These are phyloP conservation scores for Saturnispora besseyi DNA, from an alignment of 805 yeast genomes.

Conservation along the genomic window DNA sequence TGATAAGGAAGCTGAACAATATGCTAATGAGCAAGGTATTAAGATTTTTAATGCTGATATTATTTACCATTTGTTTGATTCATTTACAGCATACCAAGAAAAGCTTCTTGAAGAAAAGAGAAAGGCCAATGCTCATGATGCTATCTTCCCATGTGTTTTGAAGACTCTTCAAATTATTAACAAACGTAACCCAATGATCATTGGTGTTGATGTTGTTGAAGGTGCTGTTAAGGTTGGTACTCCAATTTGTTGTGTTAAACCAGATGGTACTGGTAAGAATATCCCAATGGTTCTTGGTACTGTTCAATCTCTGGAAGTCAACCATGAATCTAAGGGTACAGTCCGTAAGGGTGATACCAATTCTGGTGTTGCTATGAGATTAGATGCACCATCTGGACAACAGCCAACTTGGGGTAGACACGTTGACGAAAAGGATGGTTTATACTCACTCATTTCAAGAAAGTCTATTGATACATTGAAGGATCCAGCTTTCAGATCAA, in stretches of 20 bases:
- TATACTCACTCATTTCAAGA: slow-evolving; percentile 86
- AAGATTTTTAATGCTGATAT: slow-evolving; percentile 92
- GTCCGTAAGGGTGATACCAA: slow-evolving; percentile 93
- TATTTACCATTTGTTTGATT: slow-evolving; percentile 93
- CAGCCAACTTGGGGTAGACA: slow-evolving; percentile 99
- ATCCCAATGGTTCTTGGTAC: slow-evolving; percentile 72
- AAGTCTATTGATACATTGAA: slow-evolving; percentile 93
- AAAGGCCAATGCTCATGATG: slow-evolving; percentile 77
- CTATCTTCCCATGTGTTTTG: slow-evolving; percentile 91
- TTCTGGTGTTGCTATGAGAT: slow-evolving; percentile 98
- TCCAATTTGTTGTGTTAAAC: slow-evolving; percentile 89
- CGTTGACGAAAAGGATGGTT: slow-evolving; percentile 82
- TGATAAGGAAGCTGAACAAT: slow-evolving; percentile 97
- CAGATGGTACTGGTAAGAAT: slow-evolving; percentile 68
- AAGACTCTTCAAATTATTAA: slow-evolving; percentile 93
- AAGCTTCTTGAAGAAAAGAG: slow-evolving; percentile 85
- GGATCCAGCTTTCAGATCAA: slow-evolving; percentile 95
- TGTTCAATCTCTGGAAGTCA: slow-evolving; percentile 89
- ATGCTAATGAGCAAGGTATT: slow-evolving; percentile 88
- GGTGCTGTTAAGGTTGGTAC: slow-evolving; percentile 88
- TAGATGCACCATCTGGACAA: slow-evolving; percentile 84
- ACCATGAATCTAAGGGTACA: slow-evolving; percentile 70
- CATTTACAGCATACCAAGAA: slow-evolving; percentile 85
- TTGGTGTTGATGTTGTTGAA: slow-evolving; percentile 95
- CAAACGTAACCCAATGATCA: slow-evolving; percentile 98